Evolutionary conservation across 1,284 basidiomycete genomes (phyloP).

Genomic region (Sanghuangporus weigelae): DNA sequence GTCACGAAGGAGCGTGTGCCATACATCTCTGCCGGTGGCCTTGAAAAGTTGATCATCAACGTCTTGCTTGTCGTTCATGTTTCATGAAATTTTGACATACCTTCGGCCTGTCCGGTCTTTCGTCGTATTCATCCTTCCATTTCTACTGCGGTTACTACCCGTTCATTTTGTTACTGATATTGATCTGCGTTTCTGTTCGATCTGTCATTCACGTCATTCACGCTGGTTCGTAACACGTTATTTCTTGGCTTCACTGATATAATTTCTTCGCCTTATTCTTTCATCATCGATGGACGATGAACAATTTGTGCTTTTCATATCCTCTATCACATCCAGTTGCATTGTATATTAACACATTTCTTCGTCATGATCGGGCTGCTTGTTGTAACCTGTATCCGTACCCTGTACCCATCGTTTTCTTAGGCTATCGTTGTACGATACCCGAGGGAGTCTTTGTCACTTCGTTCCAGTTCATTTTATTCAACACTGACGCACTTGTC

Average conservation of each 20-base stretch:
- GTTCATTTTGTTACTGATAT: neutral
- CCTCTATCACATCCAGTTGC: neutral
- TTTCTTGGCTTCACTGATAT: neutral
- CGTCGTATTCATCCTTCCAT: neutral
- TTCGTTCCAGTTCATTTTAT: neutral
- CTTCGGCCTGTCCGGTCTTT: neutral
- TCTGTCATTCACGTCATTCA: neutral
- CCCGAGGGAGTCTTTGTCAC: neutral
- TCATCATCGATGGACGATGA: neutral
- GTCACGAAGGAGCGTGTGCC: slow-evolving; percentile 65
- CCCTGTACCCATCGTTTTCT: neutral
- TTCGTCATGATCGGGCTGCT: neutral
- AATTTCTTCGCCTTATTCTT: neutral
- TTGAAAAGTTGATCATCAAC: slow-evolving; percentile 72
- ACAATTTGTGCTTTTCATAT: neutral
- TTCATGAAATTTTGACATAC: slow-evolving; percentile 30
- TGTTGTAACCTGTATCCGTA: neutral
- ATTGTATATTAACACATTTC: neutral
- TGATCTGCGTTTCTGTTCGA: neutral
- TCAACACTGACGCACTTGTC: no score
- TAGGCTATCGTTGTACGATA: neutral
- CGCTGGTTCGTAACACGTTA: neutral
- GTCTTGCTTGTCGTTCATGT: slow-evolving; percentile 64
- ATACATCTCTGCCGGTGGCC: slow-evolving; percentile 56
- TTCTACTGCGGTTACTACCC: neutral